A percentile compares a stretch with the other conserved stretches of the same genome.
Evolutionary conservation across 164 flowering plant genomes (phyloP).

Genomic region (Dillenia turbinata): DNA sequence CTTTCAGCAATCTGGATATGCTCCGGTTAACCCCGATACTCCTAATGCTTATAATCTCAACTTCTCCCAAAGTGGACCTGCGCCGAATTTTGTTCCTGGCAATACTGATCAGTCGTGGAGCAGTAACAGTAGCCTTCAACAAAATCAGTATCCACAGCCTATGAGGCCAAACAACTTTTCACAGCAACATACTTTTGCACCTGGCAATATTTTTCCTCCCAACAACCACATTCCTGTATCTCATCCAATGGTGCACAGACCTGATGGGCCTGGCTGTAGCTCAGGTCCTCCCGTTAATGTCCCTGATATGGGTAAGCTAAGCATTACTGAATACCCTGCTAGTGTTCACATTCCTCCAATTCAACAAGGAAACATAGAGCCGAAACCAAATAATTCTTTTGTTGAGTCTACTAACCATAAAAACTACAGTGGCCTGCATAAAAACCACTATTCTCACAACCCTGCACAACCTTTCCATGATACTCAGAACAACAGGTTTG

Average conservation of each 20-base stretch:
- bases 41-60: constrained; percentile 30
- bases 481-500: constrained; percentile 20
- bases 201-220: constrained; percentile 29
- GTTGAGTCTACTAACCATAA: constrained; percentile 18
- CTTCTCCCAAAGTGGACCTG: constrained; percentile 24
- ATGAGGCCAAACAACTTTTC: constrained; percentile 34
- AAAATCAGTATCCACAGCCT: constrained; percentile 36
- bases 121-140: constrained; percentile 23
- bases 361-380: constrained; percentile 32
- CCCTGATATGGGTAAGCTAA: constrained; percentile 52
- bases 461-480: constrained; percentile 20
- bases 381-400: constrained; percentile 12
- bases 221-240: constrained; percentile 25
- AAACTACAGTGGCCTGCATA: constrained; percentile 26
- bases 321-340: constrained; percentile 31
- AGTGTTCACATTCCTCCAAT: constrained; percentile 20
- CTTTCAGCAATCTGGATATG: constrained; percentile 25
- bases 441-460: constrained; percentile 16
- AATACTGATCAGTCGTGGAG: constrained; percentile 34
- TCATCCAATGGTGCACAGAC: constrained; percentile 31
- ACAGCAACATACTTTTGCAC: constrained; percentile 29
- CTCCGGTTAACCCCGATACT: constrained; percentile 39
- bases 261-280: constrained; percentile 30
- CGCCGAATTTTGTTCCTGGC: constrained; percentile 25
- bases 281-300: constrained; percentile 26